Base-by-base conservation (phyloP, 352 stramenopile species). In the Phytophthora aleatoria region DNA sequence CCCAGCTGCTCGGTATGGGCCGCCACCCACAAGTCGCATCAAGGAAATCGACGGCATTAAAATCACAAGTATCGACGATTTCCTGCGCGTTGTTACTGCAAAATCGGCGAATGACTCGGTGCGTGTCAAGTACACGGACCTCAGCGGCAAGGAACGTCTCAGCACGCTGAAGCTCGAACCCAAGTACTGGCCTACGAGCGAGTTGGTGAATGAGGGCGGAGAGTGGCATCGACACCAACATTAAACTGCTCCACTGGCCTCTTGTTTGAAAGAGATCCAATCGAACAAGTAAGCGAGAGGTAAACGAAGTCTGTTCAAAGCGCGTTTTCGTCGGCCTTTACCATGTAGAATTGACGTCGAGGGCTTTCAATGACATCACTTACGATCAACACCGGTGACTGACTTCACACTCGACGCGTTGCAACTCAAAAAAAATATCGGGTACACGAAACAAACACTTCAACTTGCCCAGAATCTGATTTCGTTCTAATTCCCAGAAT, bases 141-240 rank as follows among this genome's bases (percentile, higher is more conserved):
- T 97, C 36, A 87, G 87, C 26, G 87, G 87, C 28, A 96, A 97
- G 57, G 76, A 93, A 30, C 81, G 83, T n/a, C 69, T 96, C 11
- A 91, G 85, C 53, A 97, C 89, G 9, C 71, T 97, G 13, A 96
- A 96, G 74, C 75, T 92, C 28, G 89, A 97, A 69, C 87, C 90
- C 3, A 90, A 90, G 67, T 97, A 96, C 71, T 97, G 89, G 89
- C 90, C 89, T 20, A 96, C 91, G 15, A 92, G 87, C 65, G 85
- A 97, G 50, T 70, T 97, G 20, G 69, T 91, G 44, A 70, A 91
- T 61, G 80, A 92, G 35, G 80, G 87, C 31, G 85, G 85, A 47
- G 83, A 92, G 49, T 95, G 87, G 87, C 83, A 77, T 62, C 83
- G 87, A 39, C 67, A 72, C 45, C 74, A 76, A 39, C 71, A 83